phyloP scores from a whole-genome alignment of 2,329 filamentous ascomycete genomes.

The Ceratocystis diversiconidia region DNA sequence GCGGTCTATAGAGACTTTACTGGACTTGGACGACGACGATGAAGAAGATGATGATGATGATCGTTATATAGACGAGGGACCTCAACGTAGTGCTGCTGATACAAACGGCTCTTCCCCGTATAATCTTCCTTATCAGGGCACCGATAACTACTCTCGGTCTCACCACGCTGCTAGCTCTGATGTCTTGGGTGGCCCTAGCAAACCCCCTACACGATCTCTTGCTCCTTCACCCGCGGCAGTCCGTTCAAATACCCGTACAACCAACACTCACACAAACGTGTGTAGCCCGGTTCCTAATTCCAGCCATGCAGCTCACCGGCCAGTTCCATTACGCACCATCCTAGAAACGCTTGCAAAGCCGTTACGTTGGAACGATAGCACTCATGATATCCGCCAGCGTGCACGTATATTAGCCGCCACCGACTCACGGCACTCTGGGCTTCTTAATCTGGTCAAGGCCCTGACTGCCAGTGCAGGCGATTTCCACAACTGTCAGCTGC shows the following conservation, averaged over 20 bases:
- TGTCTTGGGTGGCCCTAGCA: not conserved
- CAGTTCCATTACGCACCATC: slow-evolving; percentile 14
- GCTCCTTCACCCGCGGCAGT: not conserved
- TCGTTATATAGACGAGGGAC: slow-evolving; percentile 2
- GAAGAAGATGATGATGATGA: not conserved
- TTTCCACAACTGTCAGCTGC: slow-evolving; percentile 14
- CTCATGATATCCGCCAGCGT: slow-evolving; percentile 6
- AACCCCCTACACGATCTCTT: not conserved
- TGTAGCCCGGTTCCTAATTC: slow-evolving; percentile 5
- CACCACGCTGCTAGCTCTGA: slow-evolving; percentile 12
- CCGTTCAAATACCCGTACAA: slow-evolving; percentile 8
- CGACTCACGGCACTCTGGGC: not conserved
- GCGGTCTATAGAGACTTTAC: slow-evolving; percentile 12
- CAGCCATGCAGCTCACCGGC: slow-evolving; percentile 1
- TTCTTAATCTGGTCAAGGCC: slow-evolving; percentile 5
- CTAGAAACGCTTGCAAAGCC: slow-evolving; percentile 13
- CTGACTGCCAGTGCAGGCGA: slow-evolving; percentile 6
- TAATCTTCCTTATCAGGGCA: slow-evolving; percentile 2
- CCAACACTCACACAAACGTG: slow-evolving; percentile 4
- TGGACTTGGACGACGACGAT: slow-evolving; percentile 14
- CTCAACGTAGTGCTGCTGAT: slow-evolving; percentile 1
- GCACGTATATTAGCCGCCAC: slow-evolving; percentile 3
- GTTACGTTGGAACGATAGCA: slow-evolving; percentile 8
- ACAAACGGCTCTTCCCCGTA: slow-evolving; percentile 4
- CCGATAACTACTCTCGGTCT: slow-evolving; percentile 9